phyloP scores from a whole-genome alignment of 2,329 filamentous ascomycete species.

The Diaporthe aspalathi region DNA sequence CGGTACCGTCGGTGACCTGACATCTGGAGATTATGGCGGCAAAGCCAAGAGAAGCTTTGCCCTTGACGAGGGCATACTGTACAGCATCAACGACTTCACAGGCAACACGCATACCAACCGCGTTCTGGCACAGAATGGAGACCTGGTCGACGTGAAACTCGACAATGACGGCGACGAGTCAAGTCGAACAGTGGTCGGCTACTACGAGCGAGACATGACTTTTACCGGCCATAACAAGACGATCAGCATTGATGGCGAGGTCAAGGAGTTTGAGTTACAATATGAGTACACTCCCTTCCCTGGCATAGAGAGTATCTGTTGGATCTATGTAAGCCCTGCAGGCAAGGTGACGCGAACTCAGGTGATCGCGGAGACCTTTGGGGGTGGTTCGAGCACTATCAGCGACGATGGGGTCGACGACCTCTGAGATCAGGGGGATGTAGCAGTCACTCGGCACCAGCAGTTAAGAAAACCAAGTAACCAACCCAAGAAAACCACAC shows the following conservation, averaged over 20 bases:
- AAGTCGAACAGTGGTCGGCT: slow-evolving; percentile 57
- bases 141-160: slow-evolving; percentile 63
- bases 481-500: not conserved
- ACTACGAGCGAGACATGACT: slow-evolving; percentile 62
- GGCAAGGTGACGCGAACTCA: slow-evolving; percentile 63
- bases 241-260: slow-evolving; percentile 55
- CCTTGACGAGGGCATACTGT: slow-evolving; percentile 55
- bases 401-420: slow-evolving; percentile 50
- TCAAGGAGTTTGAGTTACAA: slow-evolving; percentile 60
- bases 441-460: not conserved
- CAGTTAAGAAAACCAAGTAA: not conserved
- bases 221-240: slow-evolving; percentile 66
- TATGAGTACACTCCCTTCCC: slow-evolving; percentile 65
- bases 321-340: slow-evolving; percentile 59
- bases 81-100: slow-evolving; percentile 69
- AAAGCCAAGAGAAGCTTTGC: slow-evolving; percentile 39
- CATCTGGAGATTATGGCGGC: slow-evolving; percentile 38
- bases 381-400: slow-evolving; percentile 64
- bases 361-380: slow-evolving; percentile 63
- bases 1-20: slow-evolving; percentile 47
- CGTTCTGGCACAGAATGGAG: slow-evolving; percentile 65
- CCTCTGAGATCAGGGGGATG: slow-evolving; percentile 25
- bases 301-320: slow-evolving; percentile 57
- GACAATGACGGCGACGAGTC: slow-evolving; percentile 64
- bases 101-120: slow-evolving; percentile 68